Base-by-base conservation (phyloP, 495 filamentous ascomycete species). In the Pseudomonodictys pantanalensis region DNA sequence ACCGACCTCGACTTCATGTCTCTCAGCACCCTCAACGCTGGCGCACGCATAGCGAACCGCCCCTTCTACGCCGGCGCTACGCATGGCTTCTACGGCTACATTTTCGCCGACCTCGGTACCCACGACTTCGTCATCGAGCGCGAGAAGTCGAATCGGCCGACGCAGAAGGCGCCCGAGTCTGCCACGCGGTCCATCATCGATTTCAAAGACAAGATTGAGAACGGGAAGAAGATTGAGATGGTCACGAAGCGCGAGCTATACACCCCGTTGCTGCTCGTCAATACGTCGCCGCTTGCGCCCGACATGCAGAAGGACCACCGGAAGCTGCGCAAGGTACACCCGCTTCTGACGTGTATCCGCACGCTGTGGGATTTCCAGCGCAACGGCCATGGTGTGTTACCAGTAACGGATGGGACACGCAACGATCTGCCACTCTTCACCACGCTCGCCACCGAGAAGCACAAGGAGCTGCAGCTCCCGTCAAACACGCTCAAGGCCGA, bases 191-290 rank as follows among this genome's bases (percentile, higher is more conserved):
- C 82, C 60, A 78, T 97, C 35, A 71, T 92, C 9, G 77, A 82
- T 24, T 83, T 88, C 26, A 79, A 82, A 12, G 85, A 81, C 33
- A 92, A 90, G 68, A 84, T 84, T 56, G 87, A 92, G 61, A 79
- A 79, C 24, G 73, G 73, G 8, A 92, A 91, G 71, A 72, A 76
- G n/a, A 83, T 87, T 25, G 93, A 98, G 66, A 82, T 93, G 70
- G 92, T 97, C 43, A 95, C 88, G 39, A 97, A 97, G 75, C 80
- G 90, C 47, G 93, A 98, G 68, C 70, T 84, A 3, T 98, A 96
- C 77, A 87, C 85, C 11, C 90, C 90, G 3, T 84, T 93, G 62
- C 73, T 86, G 43, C 79, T 93, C 6, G 89, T 88, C 50, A 91
- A 91, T 69, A 81, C 81, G 17, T 88, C 90, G 12, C 78, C 81